Percentiles rank a stretch among this genome's conserved stretches.
These are phyloP conservation scores for Talaromyces sp. DNA, from an alignment of 2,329 filamentous ascomycete genomes.

Conservation along the genomic window DNA sequence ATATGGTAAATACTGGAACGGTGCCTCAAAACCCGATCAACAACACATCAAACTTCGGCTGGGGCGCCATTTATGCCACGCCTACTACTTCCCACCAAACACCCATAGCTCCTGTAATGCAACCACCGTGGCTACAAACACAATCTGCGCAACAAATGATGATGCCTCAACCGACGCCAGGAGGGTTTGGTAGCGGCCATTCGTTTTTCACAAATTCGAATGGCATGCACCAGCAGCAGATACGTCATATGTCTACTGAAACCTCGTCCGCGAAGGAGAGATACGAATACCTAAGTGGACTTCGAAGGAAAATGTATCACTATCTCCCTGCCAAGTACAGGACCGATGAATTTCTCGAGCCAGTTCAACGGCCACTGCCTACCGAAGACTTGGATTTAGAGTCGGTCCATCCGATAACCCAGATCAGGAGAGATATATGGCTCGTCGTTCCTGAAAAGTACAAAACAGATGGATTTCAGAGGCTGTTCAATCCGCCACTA, in stretches of 20 bases:
- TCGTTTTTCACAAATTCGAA: not conserved
- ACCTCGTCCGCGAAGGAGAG: not conserved
- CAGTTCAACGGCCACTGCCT: not conserved
- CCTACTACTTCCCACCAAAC: not conserved
- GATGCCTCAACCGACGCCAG: conserved; percentile 1
- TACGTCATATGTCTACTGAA: not conserved
- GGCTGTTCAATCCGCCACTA: not conserved
- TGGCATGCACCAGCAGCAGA: conserved; percentile 4
- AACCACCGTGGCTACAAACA: not conserved
- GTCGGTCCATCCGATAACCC: not conserved
- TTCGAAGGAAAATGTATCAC: not conserved
- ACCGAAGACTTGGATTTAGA: not conserved
- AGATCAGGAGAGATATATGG: not conserved
- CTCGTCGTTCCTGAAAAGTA: not conserved
- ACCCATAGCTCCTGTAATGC: not conserved
- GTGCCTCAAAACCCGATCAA: not conserved
- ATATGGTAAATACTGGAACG: not conserved
- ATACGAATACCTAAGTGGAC: not conserved
- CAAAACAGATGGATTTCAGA: not conserved
- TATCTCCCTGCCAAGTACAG: not conserved
- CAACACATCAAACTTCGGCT: conserved; percentile 9
- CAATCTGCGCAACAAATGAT: conserved; percentile 8
- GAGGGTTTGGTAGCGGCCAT: not conserved
- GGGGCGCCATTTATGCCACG: conserved; percentile 1
- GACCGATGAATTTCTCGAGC: not conserved